These are phyloP conservation scores for Colletotrichum sp. DNA, from an alignment of 2,329 filamentous ascomycete genomes.

Conservation along the genomic window DNA sequence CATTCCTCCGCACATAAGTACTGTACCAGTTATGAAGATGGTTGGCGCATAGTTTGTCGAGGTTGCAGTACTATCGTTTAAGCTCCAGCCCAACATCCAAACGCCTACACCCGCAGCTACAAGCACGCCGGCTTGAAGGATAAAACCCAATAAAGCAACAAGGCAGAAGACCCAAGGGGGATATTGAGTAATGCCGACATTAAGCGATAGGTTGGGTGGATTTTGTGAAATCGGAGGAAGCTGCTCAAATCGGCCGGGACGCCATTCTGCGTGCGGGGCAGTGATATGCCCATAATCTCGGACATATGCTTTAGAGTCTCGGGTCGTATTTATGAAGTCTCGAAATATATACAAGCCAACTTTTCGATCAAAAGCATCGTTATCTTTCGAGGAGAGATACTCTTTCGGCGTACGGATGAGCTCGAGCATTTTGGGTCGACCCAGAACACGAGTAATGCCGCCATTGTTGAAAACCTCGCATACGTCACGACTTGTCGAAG, in stretches of 20 bases:
- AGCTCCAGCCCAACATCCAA: background rate
- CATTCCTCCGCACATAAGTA: accelerated
- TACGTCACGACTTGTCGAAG: background rate
- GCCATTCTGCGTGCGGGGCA: too few relatives aligned
- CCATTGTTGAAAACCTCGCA: background rate
- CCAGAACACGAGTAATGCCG: background rate
- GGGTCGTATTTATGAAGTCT: too few relatives aligned
- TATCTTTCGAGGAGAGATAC: too few relatives aligned
- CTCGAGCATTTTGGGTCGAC: background rate
- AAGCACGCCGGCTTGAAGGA: background rate
- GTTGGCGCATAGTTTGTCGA: background rate
- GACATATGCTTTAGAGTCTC: too few relatives aligned
- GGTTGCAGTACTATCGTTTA: accelerated
- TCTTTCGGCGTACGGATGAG: accelerated
- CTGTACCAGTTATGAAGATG: background rate
- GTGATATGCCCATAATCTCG: too few relatives aligned
- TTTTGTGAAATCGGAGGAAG: background rate
- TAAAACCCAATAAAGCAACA: background rate
- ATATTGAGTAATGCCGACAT: background rate
- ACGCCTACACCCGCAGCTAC: background rate
- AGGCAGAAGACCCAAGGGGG: accelerated
- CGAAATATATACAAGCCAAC: too few relatives aligned
- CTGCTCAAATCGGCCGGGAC: too few relatives aligned
- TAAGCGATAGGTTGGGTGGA: background rate
- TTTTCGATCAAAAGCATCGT: too few relatives aligned